Percentiles rank a stretch among this genome's conserved stretches.
Conservation (phyloP, 2,329 filamentous ascomycete genomes). For the Diaporthe sp. region DNA sequence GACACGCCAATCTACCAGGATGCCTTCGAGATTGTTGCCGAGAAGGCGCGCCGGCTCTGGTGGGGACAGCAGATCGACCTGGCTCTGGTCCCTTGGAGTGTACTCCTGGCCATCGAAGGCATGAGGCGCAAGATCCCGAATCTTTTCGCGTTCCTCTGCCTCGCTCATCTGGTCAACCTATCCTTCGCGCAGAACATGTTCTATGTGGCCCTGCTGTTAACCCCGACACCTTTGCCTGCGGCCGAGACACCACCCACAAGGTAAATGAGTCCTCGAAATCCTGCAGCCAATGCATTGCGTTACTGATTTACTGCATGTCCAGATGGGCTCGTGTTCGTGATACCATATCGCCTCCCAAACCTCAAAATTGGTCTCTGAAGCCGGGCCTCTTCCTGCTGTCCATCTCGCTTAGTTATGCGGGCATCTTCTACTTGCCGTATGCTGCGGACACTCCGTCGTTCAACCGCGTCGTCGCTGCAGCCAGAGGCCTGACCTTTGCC, state of each 20-base stretch:
- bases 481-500: conserved; percentile 58
- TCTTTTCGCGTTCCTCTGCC: conserved; percentile 68
- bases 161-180: conserved; percentile 72
- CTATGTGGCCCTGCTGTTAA: conserved; percentile 70
- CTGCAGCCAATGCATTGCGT: fast-evolving
- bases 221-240: conserved; percentile 61
- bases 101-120: conserved; percentile 72
- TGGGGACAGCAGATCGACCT: conserved; percentile 74
- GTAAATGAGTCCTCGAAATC: conserved; percentile 41
- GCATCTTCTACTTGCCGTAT: conserved; percentile 56
- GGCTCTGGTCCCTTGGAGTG: conserved; percentile 66
- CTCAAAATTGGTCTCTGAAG: conserved; percentile 59
- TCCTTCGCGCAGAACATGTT: conserved; percentile 76
- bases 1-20: conserved; percentile 67
- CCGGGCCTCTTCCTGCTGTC: conserved; percentile 52
- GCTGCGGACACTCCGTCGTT: conserved; percentile 59
- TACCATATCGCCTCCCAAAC: conserved; percentile 56
- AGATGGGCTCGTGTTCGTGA: conserved; percentile 49
- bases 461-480: conserved; percentile 49
- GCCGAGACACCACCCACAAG: conserved; percentile 48
- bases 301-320: background rate
- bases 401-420: conserved; percentile 53
- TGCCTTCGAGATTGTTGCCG: conserved; percentile 67
- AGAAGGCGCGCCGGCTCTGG: conserved; percentile 69
- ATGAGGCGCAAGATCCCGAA: conserved; percentile 68